Base-by-base conservation (phyloP, 148 eudicot species). In the Persicaria tinctoria region DNA sequence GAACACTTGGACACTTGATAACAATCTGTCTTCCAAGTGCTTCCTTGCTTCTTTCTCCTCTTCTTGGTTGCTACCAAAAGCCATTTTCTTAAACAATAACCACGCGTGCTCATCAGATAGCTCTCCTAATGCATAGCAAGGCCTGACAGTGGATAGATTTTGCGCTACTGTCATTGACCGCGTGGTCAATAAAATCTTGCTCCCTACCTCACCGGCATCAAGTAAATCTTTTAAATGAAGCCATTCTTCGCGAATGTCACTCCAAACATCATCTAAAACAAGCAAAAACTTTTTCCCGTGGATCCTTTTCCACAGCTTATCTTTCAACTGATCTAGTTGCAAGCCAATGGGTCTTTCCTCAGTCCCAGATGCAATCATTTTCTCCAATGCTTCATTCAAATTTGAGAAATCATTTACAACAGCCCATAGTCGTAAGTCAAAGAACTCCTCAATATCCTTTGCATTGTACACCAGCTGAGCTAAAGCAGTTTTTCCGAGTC, bases 131-230 rank as follows among this genome's bases (percentile, higher is more conserved):
- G 66, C 38, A 41, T 75, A 77, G 3, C 57, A 10, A 4, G 72
- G 46, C 74, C 68, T 32, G 4, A 70, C 17, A 23, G 57, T 50
- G n/a, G 85, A 83, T 9, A 80, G 55, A 51, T 66, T 69, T 5
- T 41, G 79, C 9, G 84, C 81, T 8, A 76, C 78, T n/a, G 11
- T 46, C n/a, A 48, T 69, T 8, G 78, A 79, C 4, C 83, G 81
- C 2, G 86, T 79, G 44, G 89, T 86, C 51, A 84, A 74, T 16
- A 84, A 14, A 72, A 82, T 73, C 70, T 63, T 76, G 20, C 84
- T 78, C 47, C 87, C 84, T 7, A 18, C 46, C 16, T 4, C 55
- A 7, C 74, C 70, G 41, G 70, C 73, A 73, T 54, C 66, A 9
- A 66, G 50, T 20, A 79, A 76, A 4, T 62, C 68, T 54, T 51